Evolutionary conservation across 2,329 filamentous ascomycete species (phyloP), one percentile per base, ranked within the genome.

Genomic region (Ophiocordyceps camponoti-saundersi): DNA sequence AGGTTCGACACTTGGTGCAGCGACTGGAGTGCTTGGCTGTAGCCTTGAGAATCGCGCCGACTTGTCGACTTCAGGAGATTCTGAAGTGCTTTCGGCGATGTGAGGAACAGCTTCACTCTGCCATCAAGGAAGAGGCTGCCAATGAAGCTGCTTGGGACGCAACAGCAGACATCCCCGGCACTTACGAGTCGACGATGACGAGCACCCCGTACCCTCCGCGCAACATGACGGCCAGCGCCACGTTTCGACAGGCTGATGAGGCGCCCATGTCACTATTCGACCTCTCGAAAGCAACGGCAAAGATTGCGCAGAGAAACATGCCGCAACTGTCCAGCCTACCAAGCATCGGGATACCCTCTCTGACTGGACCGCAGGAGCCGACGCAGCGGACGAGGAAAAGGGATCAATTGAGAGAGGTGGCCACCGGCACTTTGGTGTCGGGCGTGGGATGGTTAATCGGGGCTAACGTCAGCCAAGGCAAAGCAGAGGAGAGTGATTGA

Each of bases 21-120:
- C 77, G 85, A 21, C 85, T 88, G 58, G 86, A 90, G 55, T 82
- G 88, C 36, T 68, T 93, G 2, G 79, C 82, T 1, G 79, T 82
- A 13, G 83, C 86, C 1, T 69, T 92, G 18, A 73, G 85, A 10
- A 74, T 89, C 45, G 84, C 85, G 0, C 86, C 85, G 1, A 65
- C 78, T 0, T 66, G 72, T 0, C 77, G 82, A 13, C 70, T 92
- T 0, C 79, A 84, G 49, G 82, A 87, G 52, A 83, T 92, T 15
- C 65, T 92, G 3, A 80, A 78, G 45, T 79, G 77, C 1, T 92
- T 84, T 68, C 77, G 82, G 13, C 73, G 82, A 42, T 88, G 83
- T 52, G 85, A 93, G 57, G 81, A 86, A 55, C 83, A 90, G 58
- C 75, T 86, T 45, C 80, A 80, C 45, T 70, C 72, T 0, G 71